Evolutionary conservation across 352 stramenopile species (phyloP).

Genomic region (Phytophthora rubi): DNA sequence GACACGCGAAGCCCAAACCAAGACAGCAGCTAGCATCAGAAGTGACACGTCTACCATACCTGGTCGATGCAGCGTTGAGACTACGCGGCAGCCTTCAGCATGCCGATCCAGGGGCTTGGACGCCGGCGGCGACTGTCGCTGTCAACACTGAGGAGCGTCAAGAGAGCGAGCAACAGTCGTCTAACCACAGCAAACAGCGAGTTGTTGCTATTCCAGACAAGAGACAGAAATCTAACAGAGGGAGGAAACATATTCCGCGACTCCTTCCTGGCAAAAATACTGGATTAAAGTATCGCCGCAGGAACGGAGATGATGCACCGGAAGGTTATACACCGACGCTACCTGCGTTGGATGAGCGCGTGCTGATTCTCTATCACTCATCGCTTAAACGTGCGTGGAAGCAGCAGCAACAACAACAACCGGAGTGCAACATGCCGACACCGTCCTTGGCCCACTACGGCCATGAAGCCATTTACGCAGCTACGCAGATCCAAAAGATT

Average conservation of each 20-base stretch:
- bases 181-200: neutral
- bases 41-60: constrained; percentile 27
- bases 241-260: constrained; percentile 3
- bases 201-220: neutral
- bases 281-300: neutral
- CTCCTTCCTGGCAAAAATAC: neutral
- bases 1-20: constrained; percentile 9
- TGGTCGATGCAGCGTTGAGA: constrained; percentile 17
- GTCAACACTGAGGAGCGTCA: constrained; percentile 20
- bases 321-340: constrained; percentile 13
- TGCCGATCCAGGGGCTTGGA: constrained; percentile 5
- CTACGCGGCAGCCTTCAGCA: constrained; percentile 7
- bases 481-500: constrained; percentile 65
- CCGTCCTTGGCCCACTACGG: constrained; percentile 31
- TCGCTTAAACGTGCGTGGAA: constrained; percentile 49
- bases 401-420: constrained; percentile 14
- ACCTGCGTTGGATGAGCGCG: constrained; percentile 57
- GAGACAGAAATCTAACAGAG: neutral
- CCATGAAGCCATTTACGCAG: constrained; percentile 63
- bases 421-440: neutral
- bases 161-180: constrained; percentile 12
- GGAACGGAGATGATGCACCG: neutral
- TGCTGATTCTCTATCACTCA: constrained; percentile 72
- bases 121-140: neutral
- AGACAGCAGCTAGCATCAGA: neutral